Base-by-base conservation (phyloP, 306 rosid species). In the Dicorynia guianensis region DNA sequence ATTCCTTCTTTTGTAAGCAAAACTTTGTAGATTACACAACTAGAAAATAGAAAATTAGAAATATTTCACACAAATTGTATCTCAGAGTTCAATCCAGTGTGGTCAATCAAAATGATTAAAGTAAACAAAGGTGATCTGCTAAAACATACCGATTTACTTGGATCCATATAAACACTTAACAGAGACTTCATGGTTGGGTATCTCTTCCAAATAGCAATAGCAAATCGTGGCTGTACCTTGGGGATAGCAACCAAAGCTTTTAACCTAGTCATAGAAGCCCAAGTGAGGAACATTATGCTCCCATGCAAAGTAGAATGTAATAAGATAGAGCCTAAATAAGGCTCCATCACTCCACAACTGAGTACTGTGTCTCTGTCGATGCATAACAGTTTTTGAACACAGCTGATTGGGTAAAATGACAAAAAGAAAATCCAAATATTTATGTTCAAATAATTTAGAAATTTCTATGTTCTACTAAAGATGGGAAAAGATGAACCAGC, bases 171-270 rank as follows among this genome's bases (percentile, higher is more conserved):
- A 36, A 82, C 90, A 71, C 80, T 89, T 80, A 91, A 80, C 74
- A 95, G 89, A 35, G 93, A 87, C 83, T 89, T 95, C 98, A 92
- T 88, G 69, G 96, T 92, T 17, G 96, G 96, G 72, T 95, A 95
- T 63, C 87, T 92, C 90, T 92, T 92, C 92, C 93, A 76, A 76
- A 95, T 92, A 47, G 98, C 92, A 62, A 92, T 39, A 13, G 98
- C 97, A 79, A 84, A 92, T 64, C 97, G 96, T 35, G 98, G 97
- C 75, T 95, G 98, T 33, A 92, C 97, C 90, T 92, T 95, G 2
- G 98, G 98, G 57, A 94, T 90, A 42, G 97, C 91, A 39, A 94
- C 92, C 90, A 94, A 90, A 81, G 91, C 90, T 87, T 92, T 92
- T 78, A 95, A 86, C 98, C 98, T 92, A 80, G 61, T 75, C 71